Base-by-base conservation (phyloP, 208 protist genomes). In the Leishmania tropica region DNA sequence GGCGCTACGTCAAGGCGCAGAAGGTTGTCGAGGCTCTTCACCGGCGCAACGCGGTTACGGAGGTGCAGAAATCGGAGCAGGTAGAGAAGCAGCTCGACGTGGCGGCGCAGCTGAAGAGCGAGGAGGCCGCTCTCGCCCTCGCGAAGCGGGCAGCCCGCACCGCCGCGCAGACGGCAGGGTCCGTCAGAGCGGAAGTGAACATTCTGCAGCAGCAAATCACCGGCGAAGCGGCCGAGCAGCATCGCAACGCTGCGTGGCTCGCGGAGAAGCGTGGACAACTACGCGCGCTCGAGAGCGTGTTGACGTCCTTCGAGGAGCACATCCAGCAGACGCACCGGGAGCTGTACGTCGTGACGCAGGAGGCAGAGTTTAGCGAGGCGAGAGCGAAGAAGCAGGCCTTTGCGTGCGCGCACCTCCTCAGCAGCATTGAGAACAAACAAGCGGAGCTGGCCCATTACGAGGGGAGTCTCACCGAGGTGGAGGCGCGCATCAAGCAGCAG, bases 241-340 rank as follows among this genome's bases (percentile, higher is more conserved):
- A 90, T 75, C 90, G 88, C 78, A 97, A 98, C 85, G 54, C 68
- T 11, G 88, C 91, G 67, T 93, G 96, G 87, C 89, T 99, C 35
- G 86, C 96, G 31, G 90, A 96, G 83, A 92, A 94, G 84, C 87
- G 91, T 47, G 91, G 89, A 45, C 93, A 97, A 76, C 85, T 93
- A 73, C 94, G 93, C 45, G 92, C 97, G 81, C 87, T 99, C n/a
- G 91, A 99, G 84, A 85, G 93, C 70, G 95, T 98, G 82, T 87
- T 99, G 24, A 83, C 70, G 54, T 90, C 88, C 8, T 98, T 91
- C 74, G 96, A 97, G 81, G 88, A 89, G 42, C 95, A 99, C 80
- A 91, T 88, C 28, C 89, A 99, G 74, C 83, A 89, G 62, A 91
- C 98, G 79, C 90, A 94, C 62, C 95, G 98, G 83, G 79, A 76